Evolutionary conservation across 164 flowering plant species (phyloP), one percentile per base, ranked within the genome.

Genomic region (Malania oleifera): DNA sequence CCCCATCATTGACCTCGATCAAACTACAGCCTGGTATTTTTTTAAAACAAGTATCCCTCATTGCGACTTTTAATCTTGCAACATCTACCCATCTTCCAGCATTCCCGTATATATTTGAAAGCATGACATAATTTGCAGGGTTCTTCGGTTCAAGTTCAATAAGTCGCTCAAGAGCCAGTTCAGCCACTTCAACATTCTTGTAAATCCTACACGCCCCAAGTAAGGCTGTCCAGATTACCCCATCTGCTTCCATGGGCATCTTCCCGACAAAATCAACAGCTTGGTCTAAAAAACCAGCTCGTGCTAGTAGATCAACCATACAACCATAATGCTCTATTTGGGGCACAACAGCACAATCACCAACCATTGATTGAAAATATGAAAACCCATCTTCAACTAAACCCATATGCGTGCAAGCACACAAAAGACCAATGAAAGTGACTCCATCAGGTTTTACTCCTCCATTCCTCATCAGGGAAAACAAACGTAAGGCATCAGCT

Each of bases 271-370:
- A 76, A n/a, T 72, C 77, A 35, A 80, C 38, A 43, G 92, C 92
- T 61, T 73, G 73, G 11, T 56, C 56, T 17, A 86, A 57, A 54
- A 59, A 71, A 39, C 96, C 96, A 7, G 86, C 77, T 7, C 86
- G 75, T 7, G 75, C 75, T 24, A 81, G 66, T 43, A 88, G 69
- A 79, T 88, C 96, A 56, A 84, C 84, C 71, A 84, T 62, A 53
- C 96, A 88, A 18, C 96, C 92, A 54, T 81, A 84, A 62, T 88
- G 96, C 76, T 88, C 90, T 39, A 85, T 84, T 52, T 73, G 71
- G 29, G 92, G 90, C 45, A 38, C 49, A 15, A 85, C 73, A 6
- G 62, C 63, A 60, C 81, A 70, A 18, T 68, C 76, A 55, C 68
- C 62, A 24, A 50, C 28, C 96, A 88, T 88, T 10, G 74, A 76